Evolutionary conservation across 495 filamentous ascomycete genomes (phyloP), one percentile per base, ranked within the genome.

Genomic region (Darksidea phi): DNA sequence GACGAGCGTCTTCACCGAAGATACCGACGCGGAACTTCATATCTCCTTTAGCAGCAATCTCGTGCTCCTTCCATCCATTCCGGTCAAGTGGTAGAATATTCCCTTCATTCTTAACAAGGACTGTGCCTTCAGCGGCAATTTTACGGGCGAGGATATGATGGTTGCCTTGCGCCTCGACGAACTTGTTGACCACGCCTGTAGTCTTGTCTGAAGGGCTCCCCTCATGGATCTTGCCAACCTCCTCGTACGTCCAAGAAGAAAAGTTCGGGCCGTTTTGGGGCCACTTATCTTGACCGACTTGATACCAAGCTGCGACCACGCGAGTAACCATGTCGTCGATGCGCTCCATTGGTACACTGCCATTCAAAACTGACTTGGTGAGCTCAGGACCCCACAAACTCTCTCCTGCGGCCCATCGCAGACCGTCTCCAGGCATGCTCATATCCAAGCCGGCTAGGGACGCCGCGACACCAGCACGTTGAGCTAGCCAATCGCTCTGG

Each of bases 291-390:
- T 97, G 92, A 5, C 88, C 84, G 28, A 95, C 74, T 69, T 95
- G 89, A 71, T 95, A 97, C 90, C 91, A 97, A 0, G 91, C 80
- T 0, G 93, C 93, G 2, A 97, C 91, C 61, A 96, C 86, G 21
- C 93, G 84, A 1, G 89, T 89, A 2, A 85, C 90, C 94, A 98
- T 97, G 71, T 98, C 94, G 71, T 97, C 88, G 36, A 98, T 66
- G 34, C 94, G 80, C 20, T 87, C 84, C 48, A 95, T 78, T 0
- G 94, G 91, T 0, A 98, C 78, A 21, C 89, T 90, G 17, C 84
- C 84, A 69, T 97, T 98, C 32, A 97, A 75, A 0, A 90, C 84
- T 0, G 90, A 84, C 41, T 78, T 85, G 0, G 87, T 92, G 59
- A 98, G 78, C 46, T 89, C 78, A 12, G 81, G 74, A 1, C 94